Evolutionary conservation across 495 filamentous ascomycete genomes (phyloP), one percentile per base, ranked within the genome.

Genomic region (Penicillium simplicissimum): DNA sequence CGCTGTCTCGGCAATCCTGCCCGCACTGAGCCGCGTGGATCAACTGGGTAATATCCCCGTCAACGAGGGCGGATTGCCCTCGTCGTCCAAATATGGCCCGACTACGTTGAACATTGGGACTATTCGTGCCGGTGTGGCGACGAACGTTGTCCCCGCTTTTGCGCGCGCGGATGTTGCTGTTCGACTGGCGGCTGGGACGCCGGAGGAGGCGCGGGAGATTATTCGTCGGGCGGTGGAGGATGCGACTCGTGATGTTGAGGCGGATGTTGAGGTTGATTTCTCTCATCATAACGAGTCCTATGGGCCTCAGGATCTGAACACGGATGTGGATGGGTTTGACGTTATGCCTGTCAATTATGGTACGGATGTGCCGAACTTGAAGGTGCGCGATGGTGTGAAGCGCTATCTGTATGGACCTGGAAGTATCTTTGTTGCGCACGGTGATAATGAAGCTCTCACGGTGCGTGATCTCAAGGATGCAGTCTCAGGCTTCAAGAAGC

Each of bases 371-470:
- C 90, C 91, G 1, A 87, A 91, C 59, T 69, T 98, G 45, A 80
- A 86, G 33, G 57, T 80, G 11, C 60, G 67, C 31, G 51, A 57
- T 11, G 68, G 65, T 1, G 89, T 94, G 52, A 90, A 88, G 74
- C 83, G 87, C 55, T 98, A 96, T 72, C 77, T 96, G 40, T 98
- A 93, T 76, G 94, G 92, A 0, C 93, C 91, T 1, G 94, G 94
- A 0, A 90, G 80, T 58, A 97, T 98, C 55, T 79, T 93, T 56
- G 91, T 96, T 47, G 94, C 95, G 4, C 94, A 98, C 73, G 87
- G 87, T 4, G 89, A 92, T 65, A 82, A 96, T 67, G 94, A 98
- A 79, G 86, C 86, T 60, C 70, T 98, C 57, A 88, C 76, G 14
- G 82, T 92, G 14, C 72, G 76, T 8, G 85, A 97, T 47, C 66